These are phyloP conservation scores for Starmerella ratchasimensis DNA, from an alignment of 805 yeast species.

Conservation along the genomic window DNA sequence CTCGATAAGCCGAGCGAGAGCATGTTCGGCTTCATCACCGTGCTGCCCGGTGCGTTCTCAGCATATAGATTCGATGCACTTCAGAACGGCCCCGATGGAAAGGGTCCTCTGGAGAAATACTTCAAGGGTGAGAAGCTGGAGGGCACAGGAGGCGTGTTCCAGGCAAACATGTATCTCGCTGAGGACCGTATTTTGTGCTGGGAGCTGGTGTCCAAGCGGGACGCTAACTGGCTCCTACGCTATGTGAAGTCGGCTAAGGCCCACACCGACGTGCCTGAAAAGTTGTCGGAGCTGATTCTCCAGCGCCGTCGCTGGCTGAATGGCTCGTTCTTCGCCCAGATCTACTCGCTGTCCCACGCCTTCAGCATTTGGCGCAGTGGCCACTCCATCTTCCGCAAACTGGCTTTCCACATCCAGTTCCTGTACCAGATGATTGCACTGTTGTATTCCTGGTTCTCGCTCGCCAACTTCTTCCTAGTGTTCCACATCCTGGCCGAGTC, in stretches of 20 bases:
- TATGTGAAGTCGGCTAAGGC: slow-evolving; percentile 84
- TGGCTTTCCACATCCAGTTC: slow-evolving; percentile 64
- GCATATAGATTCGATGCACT: slow-evolving; percentile 83
- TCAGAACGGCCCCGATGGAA: slow-evolving; percentile 50
- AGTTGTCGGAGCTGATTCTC: slow-evolving; percentile 69
- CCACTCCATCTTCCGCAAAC: slow-evolving; percentile 51
- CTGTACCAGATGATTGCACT: slow-evolving; percentile 61
- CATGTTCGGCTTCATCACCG: slow-evolving; percentile 85
- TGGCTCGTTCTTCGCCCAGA: slow-evolving; percentile 90
- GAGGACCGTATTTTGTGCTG: slow-evolving; percentile 93
- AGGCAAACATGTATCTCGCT: slow-evolving; percentile 92
- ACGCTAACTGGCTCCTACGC: slow-evolving; percentile 60
- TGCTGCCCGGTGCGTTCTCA: slow-evolving; percentile 91
- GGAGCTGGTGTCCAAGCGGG: slow-evolving; percentile 78
- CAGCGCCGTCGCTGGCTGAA: slow-evolving; percentile 96
- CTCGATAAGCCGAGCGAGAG: slow-evolving; percentile 93
- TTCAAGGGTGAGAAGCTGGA: slow-evolving; percentile 82
- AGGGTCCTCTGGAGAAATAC: slow-evolving; percentile 76
- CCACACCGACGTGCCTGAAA: slow-evolving; percentile 89
- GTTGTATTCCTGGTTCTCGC: slow-evolving; percentile 80
- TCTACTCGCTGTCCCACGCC: slow-evolving; percentile 71
- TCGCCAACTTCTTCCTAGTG: slow-evolving; percentile 80
- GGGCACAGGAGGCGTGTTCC: slow-evolving; percentile 66
- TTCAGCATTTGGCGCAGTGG: slow-evolving; percentile 64
- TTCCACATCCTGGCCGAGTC: slow-evolving; percentile 76